Evolutionary conservation across 352 stramenopile genomes (phyloP).

Genomic region (Sclerospora graminicola): DNA sequence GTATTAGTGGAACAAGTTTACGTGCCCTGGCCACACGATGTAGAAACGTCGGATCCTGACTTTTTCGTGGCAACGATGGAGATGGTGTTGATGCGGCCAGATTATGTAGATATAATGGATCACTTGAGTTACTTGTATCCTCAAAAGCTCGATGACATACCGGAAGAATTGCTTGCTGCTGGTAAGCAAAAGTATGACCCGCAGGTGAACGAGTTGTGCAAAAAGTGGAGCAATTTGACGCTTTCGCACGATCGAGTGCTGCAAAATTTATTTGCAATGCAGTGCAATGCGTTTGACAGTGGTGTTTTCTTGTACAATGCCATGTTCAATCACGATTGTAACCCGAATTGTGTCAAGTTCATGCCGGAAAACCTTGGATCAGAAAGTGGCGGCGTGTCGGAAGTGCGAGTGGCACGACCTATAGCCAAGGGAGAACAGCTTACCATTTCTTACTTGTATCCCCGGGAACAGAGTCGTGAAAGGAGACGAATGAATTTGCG

Average conservation of each 20-base stretch:
- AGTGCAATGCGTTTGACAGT: constrained; percentile 92
- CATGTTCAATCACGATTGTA: constrained; percentile 93
- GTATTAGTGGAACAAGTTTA: constrained; percentile 87
- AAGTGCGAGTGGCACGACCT: constrained; percentile 83
- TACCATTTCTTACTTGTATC: constrained; percentile 91
- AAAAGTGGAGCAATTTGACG: constrained; percentile 34
- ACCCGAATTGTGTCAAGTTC: constrained; percentile 94
- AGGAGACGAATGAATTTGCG: constrained; percentile 70
- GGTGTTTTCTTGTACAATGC: constrained; percentile 90
- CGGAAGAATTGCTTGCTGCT: constrained; percentile 35
- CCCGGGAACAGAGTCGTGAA: constrained; percentile 80
- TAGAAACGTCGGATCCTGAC: constrained; percentile 61
- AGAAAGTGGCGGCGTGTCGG: constrained; percentile 54
- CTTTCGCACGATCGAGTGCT: constrained; percentile 66
- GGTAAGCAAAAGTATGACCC: constrained; percentile 48
- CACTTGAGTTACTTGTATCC: constrained; percentile 84
- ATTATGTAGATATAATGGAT: constrained; percentile 61
- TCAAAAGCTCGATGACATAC: constrained; percentile 65
- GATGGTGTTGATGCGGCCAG: constrained; percentile 54
- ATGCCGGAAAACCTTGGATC: constrained; percentile 32
- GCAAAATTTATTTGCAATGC: constrained; percentile 84
- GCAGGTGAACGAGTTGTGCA: constrained; percentile 39
- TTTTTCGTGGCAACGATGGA: constrained; percentile 88
- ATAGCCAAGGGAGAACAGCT: constrained; percentile 85
- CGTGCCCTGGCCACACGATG: constrained; percentile 82